Conservation (phyloP, 73 alveolate genomes). For the Paramecium octaurelia region DNA sequence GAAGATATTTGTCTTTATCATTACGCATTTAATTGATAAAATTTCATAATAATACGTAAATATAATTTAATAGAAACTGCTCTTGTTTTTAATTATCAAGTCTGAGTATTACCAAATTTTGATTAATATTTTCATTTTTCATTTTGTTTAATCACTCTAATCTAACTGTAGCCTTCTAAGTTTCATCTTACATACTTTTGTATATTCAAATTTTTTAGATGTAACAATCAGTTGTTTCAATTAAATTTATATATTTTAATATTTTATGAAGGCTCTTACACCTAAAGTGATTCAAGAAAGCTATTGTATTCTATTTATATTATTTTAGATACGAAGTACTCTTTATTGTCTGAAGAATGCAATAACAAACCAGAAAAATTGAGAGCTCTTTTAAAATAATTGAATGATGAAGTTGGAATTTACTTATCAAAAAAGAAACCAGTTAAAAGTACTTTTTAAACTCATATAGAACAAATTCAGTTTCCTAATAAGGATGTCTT, state of each 20-base stretch:
- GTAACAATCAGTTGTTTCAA: not conserved
- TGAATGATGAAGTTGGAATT: not conserved
- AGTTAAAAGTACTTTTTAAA: not conserved
- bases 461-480: not conserved
- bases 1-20: not conserved
- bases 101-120: too few species aligned
- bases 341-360: not conserved
- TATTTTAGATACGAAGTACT: not conserved
- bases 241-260: not conserved
- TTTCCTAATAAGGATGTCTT: not conserved
- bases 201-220: too few species aligned
- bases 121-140: too few species aligned
- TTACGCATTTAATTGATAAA: not conserved
- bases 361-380: not conserved
- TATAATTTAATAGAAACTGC: not conserved
- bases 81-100: not conserved
- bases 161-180: not conserved
- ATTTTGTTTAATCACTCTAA: not conserved
- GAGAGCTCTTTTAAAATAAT: slow-evolving; percentile 10
- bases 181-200: not conserved
- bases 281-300: not conserved
- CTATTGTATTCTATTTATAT: not conserved
- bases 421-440: not conserved
- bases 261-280: not conserved
- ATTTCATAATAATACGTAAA: not conserved